Base-by-base conservation (phyloP, 2,329 filamentous ascomycete species). In the Aspergillus japonicus region DNA sequence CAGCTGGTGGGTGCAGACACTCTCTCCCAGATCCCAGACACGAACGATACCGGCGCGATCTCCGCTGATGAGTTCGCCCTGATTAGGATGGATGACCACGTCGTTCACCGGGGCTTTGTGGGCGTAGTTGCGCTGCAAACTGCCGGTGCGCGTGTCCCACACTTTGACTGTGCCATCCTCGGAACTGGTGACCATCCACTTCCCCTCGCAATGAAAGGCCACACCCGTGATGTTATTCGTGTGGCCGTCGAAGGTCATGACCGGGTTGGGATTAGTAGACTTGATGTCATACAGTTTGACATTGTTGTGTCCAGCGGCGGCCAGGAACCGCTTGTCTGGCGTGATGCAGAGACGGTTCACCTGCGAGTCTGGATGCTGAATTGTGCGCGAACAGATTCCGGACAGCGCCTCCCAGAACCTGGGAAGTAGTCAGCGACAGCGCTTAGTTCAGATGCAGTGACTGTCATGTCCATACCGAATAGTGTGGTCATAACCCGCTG, bases 241-340 rank as follows among this genome's bases (percentile, higher is more conserved):
- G 78, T 99, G 95, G 47, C 95, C 95, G 74, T 98, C 94, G 71
- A 99, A 98, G 21, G 90, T 93, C 71, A 98, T 86, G 24, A 98
- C 84, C 1, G 95, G 90, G 66, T 94, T 95, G 2, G 95, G 93
- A 70, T 98, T 98, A n/a, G 92, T 94, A 16, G 92, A 96, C 73
- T 96, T 96, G 81, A 98, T 96, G 73, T 99, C 95, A 81, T 96
- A 99, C 60, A 99, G 90, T 80, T 98, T 98, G 73, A 99, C 92
- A 54, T 90, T 92, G 76, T 94, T 91, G 67, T 88, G 86, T 26
- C 88, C 88, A 0, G 88, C 88, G 24, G 88, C 93, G 35, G 93
- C 94, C 57, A 98, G 89, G 77, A 90, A 97, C 64, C 94, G 90
- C 79, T 99, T 99, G 81, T 99, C 95, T 64, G 95, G 95, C 12